Percentiles rank a stretch among this genome's conserved stretches.
Evolutionary conservation across 148 eudicot species (phyloP).

Genomic region (Cornus controversa): DNA sequence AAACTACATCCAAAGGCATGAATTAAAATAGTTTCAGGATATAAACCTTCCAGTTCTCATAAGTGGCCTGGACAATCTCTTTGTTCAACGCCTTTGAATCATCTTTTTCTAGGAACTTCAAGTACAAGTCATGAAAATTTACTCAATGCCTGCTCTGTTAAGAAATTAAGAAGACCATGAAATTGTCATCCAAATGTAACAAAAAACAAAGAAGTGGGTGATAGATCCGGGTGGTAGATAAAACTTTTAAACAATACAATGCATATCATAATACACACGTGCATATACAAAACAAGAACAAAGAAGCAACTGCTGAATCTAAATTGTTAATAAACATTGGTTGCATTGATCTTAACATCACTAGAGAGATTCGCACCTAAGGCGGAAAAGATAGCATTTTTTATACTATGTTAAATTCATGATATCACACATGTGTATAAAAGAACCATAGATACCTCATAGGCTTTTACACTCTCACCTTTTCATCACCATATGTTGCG

Average conservation of each 20-base stretch:
- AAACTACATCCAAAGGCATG: neutral
- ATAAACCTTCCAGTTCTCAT: slow-evolving; percentile 93
- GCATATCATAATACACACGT: neutral
- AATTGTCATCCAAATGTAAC: slow-evolving; percentile 9
- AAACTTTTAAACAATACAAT: neutral
- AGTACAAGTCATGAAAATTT: slow-evolving; percentile 86
- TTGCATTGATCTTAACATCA: no score
- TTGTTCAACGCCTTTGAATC: slow-evolving; percentile 61
- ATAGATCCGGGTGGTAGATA: neutral
- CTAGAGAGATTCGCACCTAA: no score
- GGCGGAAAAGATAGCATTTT: no score
- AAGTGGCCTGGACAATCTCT: slow-evolving; percentile 78
- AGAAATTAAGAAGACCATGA: slow-evolving; percentile 7
- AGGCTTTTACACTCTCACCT: slow-evolving; percentile 43
- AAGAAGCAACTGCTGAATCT: neutral
- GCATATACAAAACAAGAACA: neutral
- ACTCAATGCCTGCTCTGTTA: slow-evolving; percentile 92
- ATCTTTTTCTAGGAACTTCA: slow-evolving; percentile 88
- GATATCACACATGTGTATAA: neutral
- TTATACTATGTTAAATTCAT: neutral
- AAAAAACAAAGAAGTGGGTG: neutral
- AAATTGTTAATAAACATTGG: neutral
- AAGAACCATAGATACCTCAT: slow-evolving; percentile 1
- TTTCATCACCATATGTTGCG: slow-evolving; percentile 97
- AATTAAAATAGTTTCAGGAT: neutral